These are phyloP conservation scores for Metschnikowia kofuensis DNA, from an alignment of 805 yeast species.

Conservation along the genomic window DNA sequence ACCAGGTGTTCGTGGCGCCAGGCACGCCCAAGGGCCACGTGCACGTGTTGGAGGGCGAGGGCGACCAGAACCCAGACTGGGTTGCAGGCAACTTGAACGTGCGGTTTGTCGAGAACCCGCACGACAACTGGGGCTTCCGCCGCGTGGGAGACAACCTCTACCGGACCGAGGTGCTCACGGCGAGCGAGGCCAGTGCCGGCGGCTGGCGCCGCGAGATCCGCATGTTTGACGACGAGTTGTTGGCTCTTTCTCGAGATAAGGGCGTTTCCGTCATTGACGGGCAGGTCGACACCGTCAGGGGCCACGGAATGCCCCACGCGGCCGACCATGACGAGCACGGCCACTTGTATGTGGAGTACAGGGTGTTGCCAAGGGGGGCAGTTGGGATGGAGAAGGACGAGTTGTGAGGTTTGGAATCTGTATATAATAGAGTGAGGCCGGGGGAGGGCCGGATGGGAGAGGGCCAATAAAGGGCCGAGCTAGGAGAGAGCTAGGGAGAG, in stretches of 20 bases:
- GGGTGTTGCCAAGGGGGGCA: constrained; percentile 15
- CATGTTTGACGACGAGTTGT: constrained; percentile 57
- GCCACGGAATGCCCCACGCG: constrained; percentile 81
- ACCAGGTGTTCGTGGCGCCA: constrained; percentile 60
- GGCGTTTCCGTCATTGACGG: constrained; percentile 62
- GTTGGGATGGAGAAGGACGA: constrained; percentile 13
- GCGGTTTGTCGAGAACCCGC: constrained; percentile 53
- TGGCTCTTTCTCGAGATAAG: constrained; percentile 43
- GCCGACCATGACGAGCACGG: constrained; percentile 43
- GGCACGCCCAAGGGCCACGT: constrained; percentile 66
- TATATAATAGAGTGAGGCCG: too few relatives aligned
- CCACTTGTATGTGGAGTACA: constrained; percentile 21
- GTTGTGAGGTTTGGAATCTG: constrained; percentile 7
- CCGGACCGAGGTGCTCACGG: constrained; percentile 73
- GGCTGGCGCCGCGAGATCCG: constrained; percentile 73
- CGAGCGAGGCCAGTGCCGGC: constrained; percentile 72
- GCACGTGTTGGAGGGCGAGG: constrained; percentile 66
- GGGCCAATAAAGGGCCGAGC: too few relatives aligned
- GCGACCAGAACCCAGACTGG: constrained; percentile 81
- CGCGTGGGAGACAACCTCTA: constrained; percentile 72
- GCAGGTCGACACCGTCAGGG: constrained; percentile 65
- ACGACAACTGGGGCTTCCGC: constrained; percentile 76
- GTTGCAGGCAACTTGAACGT: constrained; percentile 76
- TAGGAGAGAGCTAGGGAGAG: too few relatives aligned
- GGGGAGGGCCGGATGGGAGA: too few relatives aligned